Conservation (phyloP, 805 yeast genomes). For the Kodamaea kaohsiungensis region DNA sequence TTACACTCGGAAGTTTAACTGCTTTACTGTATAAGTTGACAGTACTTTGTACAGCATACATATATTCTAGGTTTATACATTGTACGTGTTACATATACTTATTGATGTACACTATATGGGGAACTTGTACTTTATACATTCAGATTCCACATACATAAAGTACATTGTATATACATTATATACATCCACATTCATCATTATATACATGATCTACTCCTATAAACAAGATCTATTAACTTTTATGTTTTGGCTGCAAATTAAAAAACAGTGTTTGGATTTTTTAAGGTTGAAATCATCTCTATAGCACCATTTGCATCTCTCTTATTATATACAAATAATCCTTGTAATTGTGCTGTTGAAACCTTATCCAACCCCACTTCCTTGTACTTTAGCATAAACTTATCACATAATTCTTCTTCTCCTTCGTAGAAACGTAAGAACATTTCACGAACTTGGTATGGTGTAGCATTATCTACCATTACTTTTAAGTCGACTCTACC, state of each 20-base stretch:
- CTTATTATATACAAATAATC: conserved; percentile 90
- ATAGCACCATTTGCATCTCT: conserved; percentile 77
- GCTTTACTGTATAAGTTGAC: too few relatives aligned
- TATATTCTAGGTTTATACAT: too few relatives aligned
- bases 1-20: too few relatives aligned
- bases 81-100: too few relatives aligned
- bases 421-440: conserved; percentile 82
- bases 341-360: conserved; percentile 94
- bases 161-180: too few relatives aligned
- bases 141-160: too few relatives aligned
- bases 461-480: conserved; percentile 83
- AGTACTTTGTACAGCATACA: too few relatives aligned
- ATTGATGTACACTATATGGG: too few relatives aligned
- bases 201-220: conserved; percentile 3
- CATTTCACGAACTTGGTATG: conserved; percentile 78
- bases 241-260: not conserved
- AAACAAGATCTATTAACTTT: not conserved
- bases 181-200: not conserved
- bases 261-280: conserved; percentile 26
- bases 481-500: conserved; percentile 90
- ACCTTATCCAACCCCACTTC: conserved; percentile 51
- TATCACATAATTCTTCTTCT: conserved; percentile 53
- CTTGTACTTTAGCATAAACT: conserved; percentile 47
- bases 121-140: too few relatives aligned
- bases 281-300: conserved; percentile 54